These are phyloP conservation scores for Kwoniella bestiolae DNA, from an alignment of 768 basidiomycete genomes.

Conservation along the genomic window DNA sequence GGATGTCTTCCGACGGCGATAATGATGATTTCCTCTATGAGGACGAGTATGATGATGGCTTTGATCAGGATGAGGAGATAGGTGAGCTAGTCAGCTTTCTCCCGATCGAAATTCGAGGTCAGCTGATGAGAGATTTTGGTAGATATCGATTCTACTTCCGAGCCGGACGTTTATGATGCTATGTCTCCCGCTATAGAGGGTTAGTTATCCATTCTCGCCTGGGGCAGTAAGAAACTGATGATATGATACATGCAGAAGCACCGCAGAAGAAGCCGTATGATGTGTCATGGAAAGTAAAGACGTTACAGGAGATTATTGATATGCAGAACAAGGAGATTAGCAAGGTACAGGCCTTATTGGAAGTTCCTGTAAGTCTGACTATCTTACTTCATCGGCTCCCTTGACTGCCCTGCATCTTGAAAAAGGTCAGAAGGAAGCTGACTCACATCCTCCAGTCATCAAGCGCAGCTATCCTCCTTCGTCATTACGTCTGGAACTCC, in stretches of 20 bases:
- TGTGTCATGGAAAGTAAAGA: conserved; percentile 78
- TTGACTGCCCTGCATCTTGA: no score
- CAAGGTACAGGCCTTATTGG: conserved; percentile 84
- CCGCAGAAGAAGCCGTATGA: conserved; percentile 65
- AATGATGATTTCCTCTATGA: conserved; percentile 41
- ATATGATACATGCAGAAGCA: conserved; percentile 23
- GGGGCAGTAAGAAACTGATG: background rate
- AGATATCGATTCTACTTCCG: conserved; percentile 44
- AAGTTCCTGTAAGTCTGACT: conserved; percentile 75
- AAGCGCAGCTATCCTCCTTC: conserved; percentile 76
- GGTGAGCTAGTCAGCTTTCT: conserved; percentile 17
- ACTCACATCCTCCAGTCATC: conserved; percentile 58
- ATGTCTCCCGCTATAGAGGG: conserved; percentile 51
- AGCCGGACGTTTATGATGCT: conserved; percentile 50
- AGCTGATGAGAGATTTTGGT: conserved; percentile 10
- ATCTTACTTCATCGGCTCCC: no score
- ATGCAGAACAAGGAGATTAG: conserved; percentile 78
- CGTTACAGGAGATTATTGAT: conserved; percentile 72
- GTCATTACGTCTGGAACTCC: conserved; percentile 90
- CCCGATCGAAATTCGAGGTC: background rate
- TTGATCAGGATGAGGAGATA: conserved; percentile 34
- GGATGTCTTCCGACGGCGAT: conserved; percentile 50
- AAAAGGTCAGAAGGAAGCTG: background rate
- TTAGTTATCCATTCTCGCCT: conserved; percentile 33
- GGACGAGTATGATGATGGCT: conserved; percentile 37